These are phyloP conservation scores for Stevia rebaudiana DNA, from an alignment of 140 eudicot species.

Conservation along the genomic window DNA sequence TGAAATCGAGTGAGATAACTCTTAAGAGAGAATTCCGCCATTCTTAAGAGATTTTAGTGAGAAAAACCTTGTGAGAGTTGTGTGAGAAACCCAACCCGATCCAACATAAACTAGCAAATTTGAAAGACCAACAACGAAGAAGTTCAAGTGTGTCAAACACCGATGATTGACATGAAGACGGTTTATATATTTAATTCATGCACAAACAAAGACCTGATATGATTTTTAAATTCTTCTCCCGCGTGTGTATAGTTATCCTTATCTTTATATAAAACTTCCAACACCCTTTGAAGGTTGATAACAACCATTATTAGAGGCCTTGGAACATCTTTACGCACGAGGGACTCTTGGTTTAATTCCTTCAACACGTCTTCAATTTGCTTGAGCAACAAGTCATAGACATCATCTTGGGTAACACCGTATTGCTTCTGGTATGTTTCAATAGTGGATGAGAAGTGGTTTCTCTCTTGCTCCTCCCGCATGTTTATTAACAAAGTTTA, in stretches of 20 bases:
- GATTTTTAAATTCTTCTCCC: no score
- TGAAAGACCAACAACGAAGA: no score
- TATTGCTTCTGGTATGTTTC: slow-evolving; percentile 15
- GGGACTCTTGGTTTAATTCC: slow-evolving; percentile 31
- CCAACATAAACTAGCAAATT: no score
- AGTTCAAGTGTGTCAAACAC: no score
- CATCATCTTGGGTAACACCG: slow-evolving; percentile 26
- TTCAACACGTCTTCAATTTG: slow-evolving; percentile 39
- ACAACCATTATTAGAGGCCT: slow-evolving; percentile 19
- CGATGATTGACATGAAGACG: no score
- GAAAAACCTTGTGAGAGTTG: no score
- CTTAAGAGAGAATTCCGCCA: no score
- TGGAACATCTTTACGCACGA: neutral
- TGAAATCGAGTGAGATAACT: no score
- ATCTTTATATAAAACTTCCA: slow-evolving; percentile 31
- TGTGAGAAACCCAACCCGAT: no score
- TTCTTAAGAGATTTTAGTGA: no score
- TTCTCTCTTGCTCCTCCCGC: slow-evolving; percentile 34
- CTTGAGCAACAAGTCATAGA: slow-evolving; percentile 7
- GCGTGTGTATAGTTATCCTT: slow-evolving; percentile 36
- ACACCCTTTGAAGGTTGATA: slow-evolving; percentile 22
- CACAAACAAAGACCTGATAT: no score
- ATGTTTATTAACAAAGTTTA: neutral
- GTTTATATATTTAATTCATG: no score
- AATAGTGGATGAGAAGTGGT: slow-evolving; percentile 8